Percentiles rank a stretch among this genome's conserved stretches.
These are phyloP conservation scores for Moesziomyces globuligerus DNA, from an alignment of 1,284 basidiomycete species.

Conservation along the genomic window DNA sequence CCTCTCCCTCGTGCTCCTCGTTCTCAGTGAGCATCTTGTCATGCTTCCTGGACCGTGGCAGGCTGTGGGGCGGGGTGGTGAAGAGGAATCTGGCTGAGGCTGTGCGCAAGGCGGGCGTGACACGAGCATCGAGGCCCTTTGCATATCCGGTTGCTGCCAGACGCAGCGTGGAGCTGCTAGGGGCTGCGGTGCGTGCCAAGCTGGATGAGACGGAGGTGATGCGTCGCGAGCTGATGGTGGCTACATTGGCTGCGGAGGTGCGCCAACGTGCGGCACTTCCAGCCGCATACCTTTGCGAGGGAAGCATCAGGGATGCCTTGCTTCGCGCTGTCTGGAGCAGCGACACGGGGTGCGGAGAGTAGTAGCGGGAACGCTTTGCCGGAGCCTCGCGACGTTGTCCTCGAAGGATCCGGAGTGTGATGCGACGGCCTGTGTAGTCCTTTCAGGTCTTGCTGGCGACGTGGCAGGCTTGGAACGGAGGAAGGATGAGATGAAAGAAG, in stretches of 20 bases:
- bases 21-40: constrained; percentile 14
- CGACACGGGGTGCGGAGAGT: too few relatives aligned
- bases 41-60: constrained; percentile 47
- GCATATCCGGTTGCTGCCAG: constrained; percentile 6
- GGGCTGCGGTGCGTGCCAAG: constrained; percentile 1
- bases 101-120: constrained; percentile 1
- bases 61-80: constrained; percentile 24
- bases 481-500: too few relatives aligned
- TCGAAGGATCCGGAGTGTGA: too few relatives aligned
- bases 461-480: too few relatives aligned
- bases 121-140: neutral
- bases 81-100: constrained; percentile 25
- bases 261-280: constrained; percentile 38
- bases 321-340: too few relatives aligned
- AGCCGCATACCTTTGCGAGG: constrained; percentile 41
- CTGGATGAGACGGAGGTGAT: constrained; percentile 16
- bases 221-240: constrained; percentile 14
- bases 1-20: constrained; percentile 29
- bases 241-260: constrained; percentile 11
- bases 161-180: constrained; percentile 1
- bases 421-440: too few relatives aligned
- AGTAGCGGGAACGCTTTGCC: too few relatives aligned
- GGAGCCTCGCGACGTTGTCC: too few relatives aligned
- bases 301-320: constrained; percentile 20
- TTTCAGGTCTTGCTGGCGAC: too few relatives aligned